Base-by-base conservation (phyloP, 768 basidiomycete genomes). In the Tylopilus cervinicoccineus region DNA sequence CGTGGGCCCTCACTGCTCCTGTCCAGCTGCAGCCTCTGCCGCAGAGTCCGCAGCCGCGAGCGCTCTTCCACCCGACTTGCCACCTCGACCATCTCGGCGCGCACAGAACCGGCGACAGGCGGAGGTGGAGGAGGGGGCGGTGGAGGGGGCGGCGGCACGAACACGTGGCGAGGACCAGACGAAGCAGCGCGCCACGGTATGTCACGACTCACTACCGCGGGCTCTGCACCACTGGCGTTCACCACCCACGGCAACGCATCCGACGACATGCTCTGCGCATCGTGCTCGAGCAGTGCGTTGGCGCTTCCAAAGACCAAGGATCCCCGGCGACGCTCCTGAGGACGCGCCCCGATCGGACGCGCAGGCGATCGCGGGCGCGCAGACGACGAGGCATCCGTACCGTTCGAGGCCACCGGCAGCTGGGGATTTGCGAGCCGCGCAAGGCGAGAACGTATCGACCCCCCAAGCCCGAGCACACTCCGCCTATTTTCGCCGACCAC, bases 21-120 rank as follows among this genome's bases (percentile, higher is more conserved):
- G 24, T 66, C 60, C 40, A 66, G 33, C 47, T 68, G 66, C 3
- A 66, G 38, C 36, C 67, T 50, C 45, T 66, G 67, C 17, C 67
- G 50, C 7, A 63, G 19, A 2, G 56, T 52, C 23, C 65, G 58
- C 12, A 60, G 34, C 17, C 65, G 64, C 17, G 62, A 53, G 2
- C 56, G 53, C 16, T 63, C 61, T n/a, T 58, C 62, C 5, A 12
- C 38, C 13, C 58, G 58, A 43, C 24, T 51, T 2, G 44, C 32
- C 3, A 28, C 36, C n/a, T 53, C 59, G 13, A 39, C 10, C 6
- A 29, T 14, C 32, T 54, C 49, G 19, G 20, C 16, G 5, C 55
- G 50, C 24, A n/a, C 36, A 33, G 56, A 11, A 9, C 43, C 29
- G 1, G 16, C 37, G 1, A 45, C 8, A 4, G 48, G 22, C 4